Base-by-base conservation (phyloP, 768 basidiomycete genomes). In the Mycena albidolilacea region DNA sequence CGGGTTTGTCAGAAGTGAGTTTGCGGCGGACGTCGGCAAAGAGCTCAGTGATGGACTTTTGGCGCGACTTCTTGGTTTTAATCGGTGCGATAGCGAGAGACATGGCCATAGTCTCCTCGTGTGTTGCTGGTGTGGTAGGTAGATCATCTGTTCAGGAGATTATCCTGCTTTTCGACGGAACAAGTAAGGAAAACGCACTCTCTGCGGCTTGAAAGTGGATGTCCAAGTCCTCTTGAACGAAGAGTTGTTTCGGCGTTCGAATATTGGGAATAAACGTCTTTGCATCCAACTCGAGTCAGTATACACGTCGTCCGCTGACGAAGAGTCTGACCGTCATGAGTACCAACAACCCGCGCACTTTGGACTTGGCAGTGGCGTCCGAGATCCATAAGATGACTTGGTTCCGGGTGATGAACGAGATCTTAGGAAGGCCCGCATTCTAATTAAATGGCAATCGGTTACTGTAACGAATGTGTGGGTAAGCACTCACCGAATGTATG, bases 201-300 rank as follows among this genome's bases (percentile, higher is more conserved):
- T 59, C 8, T 12, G 60, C 7, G n/a, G 30, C 11, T 15, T 50
- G 23, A 8, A 63, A 57, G 37, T 70, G 60, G 41, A 63, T 9
- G 17, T 63, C 38, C n/a, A 55, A 39, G 17, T 70, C 52, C 12
- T 70, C 52, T 30, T 44, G 39, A 3, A 70, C 2, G 35, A 62
- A 11, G 41, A 70, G 52, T 1, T 8, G 21, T 21, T 57, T 19
- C 10, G 52, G 69, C 8, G 69, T 64, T 70, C 54, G 50, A 19
- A 70, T 70, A 19, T 64, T 64, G 17, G 62, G 55, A 11, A 70
- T 64, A n/a, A 64, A 70, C 4, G 44, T 70, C 69, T 70, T 46
- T 15, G 17, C 6, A 37, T 10, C 15, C n/a, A 59, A 41, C 7
- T 59, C 12, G 14, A 12, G 14, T 59, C 54, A 55, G 39, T 10